These are phyloP conservation scores for Myxozyma sirexii DNA, from an alignment of 805 yeast genomes.

Conservation along the genomic window DNA sequence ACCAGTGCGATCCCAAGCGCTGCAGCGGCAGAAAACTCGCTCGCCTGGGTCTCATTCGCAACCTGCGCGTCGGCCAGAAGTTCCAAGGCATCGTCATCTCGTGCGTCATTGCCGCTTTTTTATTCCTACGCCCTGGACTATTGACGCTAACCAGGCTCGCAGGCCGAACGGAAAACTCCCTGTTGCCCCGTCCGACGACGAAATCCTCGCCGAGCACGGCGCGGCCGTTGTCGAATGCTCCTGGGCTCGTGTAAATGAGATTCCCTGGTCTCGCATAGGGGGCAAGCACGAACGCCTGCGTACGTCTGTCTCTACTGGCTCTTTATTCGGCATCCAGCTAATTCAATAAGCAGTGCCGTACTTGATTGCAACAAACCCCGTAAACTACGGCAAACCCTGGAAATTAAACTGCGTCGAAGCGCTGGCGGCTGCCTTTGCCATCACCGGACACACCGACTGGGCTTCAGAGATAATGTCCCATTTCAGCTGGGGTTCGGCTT, in stretches of 20 bases:
- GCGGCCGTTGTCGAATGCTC: conserved; percentile 99
- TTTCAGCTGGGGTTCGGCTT: conserved; percentile 93
- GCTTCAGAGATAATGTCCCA: conserved; percentile 74
- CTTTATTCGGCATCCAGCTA: neutral
- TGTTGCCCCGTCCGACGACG: conserved; percentile 84
- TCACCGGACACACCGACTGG: conserved; percentile 89
- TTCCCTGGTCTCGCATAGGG: conserved; percentile 92
- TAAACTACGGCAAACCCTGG: conserved; percentile 97
- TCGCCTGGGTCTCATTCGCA: conserved; percentile 78
- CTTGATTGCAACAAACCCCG: conserved; percentile 94
- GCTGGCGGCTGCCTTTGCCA: conserved; percentile 93
- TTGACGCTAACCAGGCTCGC: no score
- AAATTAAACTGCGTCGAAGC: conserved; percentile 95
- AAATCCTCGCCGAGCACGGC: conserved; percentile 75
- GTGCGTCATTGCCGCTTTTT: neutral
- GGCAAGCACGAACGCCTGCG: conserved; percentile 79
- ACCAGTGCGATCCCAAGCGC: conserved; percentile 97
- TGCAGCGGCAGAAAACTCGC: conserved; percentile 95
- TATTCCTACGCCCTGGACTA: neutral
- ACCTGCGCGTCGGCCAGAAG: conserved; percentile 87
- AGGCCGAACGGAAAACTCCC: conserved; percentile 83
- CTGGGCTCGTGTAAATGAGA: conserved; percentile 96
- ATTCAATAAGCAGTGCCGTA: conserved; percentile 71
- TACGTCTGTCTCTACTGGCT: conserved; percentile 3
- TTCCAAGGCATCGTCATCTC: conserved; percentile 88